Base-by-base conservation (phyloP, 106 monocot genomes). In the Chionographis japonica region DNA sequence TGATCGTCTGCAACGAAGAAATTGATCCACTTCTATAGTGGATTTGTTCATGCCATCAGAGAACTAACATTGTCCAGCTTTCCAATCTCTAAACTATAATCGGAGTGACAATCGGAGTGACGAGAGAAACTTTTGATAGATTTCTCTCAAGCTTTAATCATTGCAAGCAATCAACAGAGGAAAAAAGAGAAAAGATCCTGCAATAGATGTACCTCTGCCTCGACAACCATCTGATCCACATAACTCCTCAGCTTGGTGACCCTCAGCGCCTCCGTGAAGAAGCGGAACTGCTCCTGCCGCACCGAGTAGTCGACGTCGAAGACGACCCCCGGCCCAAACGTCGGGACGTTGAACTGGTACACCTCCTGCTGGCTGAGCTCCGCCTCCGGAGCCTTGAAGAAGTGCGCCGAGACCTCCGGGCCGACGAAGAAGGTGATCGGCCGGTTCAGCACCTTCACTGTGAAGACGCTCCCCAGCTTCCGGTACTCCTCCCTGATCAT, bases 311-410 rank as follows among this genome's bases (percentile, higher is more conserved):
- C 90, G 14, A 90, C 90, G 56, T 90, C 90, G 38, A 90, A 90
- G 9, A 90, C 86, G 8, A 90, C 90, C 39, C 90, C 90, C 12
- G 83, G 90, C 17, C 90, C 90, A 56, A 90, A 90, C 1, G 86
- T 90, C 1, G 90, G 90, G 52, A 90, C 90, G 54, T 86, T 90
- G 63, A 90, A 86, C 80, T 79, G 83, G 66, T 90, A 90, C 52
- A 90, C 90, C 71, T 90, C 90, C 70, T 90, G 86, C 64, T 90
- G 90, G 74, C 90, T 90, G 46, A 90, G 56, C 63, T 90, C 86
- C 1, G 78, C 49, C 80, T 90, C 90, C 46, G 80, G 83, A 7
- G 86, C 90, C 78, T 90, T 90, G 69, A 90, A 90, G 83, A 90
- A 90, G 67, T 90, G 86, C 37, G 73, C 72, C 39, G 90, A 90